Evolutionary conservation across 768 basidiomycete genomes (phyloP).

Genomic region (Clathrus columnatus): DNA sequence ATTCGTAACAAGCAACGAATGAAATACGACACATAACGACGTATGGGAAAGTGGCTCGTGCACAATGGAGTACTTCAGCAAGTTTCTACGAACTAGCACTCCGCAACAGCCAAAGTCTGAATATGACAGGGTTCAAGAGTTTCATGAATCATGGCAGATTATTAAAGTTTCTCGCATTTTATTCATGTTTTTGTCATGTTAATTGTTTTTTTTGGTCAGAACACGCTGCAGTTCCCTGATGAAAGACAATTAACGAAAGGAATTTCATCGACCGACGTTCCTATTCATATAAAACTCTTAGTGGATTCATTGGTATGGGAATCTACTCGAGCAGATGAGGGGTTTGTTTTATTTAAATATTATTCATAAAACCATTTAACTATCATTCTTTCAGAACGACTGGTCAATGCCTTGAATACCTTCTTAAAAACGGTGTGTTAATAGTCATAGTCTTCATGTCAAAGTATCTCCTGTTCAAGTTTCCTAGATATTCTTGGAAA

Average conservation of each 20-base stretch:
- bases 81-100: slow-evolving; percentile 50
- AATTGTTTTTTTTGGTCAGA: slow-evolving; percentile 32
- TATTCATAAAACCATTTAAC: slow-evolving; percentile 6
- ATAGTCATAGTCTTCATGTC: background rate
- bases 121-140: slow-evolving; percentile 64
- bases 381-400: slow-evolving; percentile 48
- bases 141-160: slow-evolving; percentile 65
- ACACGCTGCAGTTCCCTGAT: slow-evolving; percentile 78
- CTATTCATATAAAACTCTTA: slow-evolving; percentile 64
- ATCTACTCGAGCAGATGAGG: slow-evolving; percentile 75
- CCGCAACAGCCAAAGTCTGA: slow-evolving; percentile 39
- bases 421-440: slow-evolving; percentile 72
- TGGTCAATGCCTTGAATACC: slow-evolving; percentile 84
- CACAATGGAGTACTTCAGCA: slow-evolving; percentile 78
- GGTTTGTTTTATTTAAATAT: slow-evolving; percentile 42
- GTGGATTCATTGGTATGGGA: slow-evolving; percentile 84
- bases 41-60: background rate
- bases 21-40: background rate
- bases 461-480: background rate
- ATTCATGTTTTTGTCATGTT: background rate
- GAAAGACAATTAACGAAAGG: slow-evolving; percentile 80
- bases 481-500: slow-evolving; percentile 61
- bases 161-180: slow-evolving; percentile 51
- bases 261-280: slow-evolving; percentile 75
- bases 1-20: background rate